Conservation (phyloP, 73 alveolate genomes). For the Tetrahymena thermophila region DNA sequence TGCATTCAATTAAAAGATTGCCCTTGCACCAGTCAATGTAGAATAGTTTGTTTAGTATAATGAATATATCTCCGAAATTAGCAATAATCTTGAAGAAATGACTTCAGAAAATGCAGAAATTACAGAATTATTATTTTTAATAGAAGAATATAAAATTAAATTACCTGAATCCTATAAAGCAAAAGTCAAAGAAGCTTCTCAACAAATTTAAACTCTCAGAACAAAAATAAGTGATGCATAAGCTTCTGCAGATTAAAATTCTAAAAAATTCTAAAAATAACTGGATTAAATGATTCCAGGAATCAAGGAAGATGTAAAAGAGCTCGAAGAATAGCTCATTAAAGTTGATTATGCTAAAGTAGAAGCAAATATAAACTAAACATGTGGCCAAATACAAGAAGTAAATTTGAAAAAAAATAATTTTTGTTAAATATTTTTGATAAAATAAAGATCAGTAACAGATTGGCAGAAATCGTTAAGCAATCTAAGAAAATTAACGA, state of each 20-base stretch:
- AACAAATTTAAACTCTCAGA: conserved; percentile 48
- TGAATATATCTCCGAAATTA: conserved; percentile 52
- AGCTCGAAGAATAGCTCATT: conserved; percentile 6
- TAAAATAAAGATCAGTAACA: conserved; percentile 1
- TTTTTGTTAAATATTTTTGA: conserved; percentile 1
- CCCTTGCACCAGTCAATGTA: conserved; percentile 54
- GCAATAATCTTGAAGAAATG: conserved; percentile 49
- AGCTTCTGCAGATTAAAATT: conserved; percentile 69
- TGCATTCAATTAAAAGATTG: conserved; percentile 21
- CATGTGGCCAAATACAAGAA: neutral
- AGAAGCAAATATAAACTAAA: conserved; percentile 10
- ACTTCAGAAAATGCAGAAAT: conserved; percentile 53
- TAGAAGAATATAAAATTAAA: conserved; percentile 64
- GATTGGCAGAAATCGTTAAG: conserved; percentile 10
- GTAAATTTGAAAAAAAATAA: neutral
- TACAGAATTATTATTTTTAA: conserved; percentile 49
- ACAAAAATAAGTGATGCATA: conserved; percentile 62
- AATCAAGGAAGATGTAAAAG: conserved; percentile 41
- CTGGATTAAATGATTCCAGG: conserved; percentile 39
- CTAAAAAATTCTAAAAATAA: conserved; percentile 62
- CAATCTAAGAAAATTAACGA: conserved; percentile 36
- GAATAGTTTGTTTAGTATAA: conserved; percentile 60
- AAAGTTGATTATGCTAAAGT: conserved; percentile 19
- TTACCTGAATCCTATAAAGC: conserved; percentile 56
- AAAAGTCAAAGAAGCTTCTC: conserved; percentile 57